Conservation (phyloP, 2,329 filamentous ascomycete species). For the Beauveria caledonica region DNA sequence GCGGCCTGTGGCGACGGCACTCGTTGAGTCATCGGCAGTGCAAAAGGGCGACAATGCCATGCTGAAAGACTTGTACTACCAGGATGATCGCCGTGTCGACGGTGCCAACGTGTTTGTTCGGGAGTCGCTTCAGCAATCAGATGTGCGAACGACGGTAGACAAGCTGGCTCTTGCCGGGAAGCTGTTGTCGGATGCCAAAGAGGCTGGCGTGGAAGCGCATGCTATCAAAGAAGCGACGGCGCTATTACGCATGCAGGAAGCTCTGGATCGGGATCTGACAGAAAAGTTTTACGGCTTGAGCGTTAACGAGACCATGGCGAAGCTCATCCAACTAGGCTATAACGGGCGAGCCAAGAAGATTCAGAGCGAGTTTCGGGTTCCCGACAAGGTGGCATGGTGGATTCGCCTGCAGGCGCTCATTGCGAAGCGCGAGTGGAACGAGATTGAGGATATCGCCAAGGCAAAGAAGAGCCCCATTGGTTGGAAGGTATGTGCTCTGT, state of each 20-base stretch:
- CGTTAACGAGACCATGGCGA: slow-evolving; percentile 87
- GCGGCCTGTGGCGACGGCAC: slow-evolving; percentile 74
- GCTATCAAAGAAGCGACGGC: slow-evolving; percentile 72
- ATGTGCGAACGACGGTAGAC: slow-evolving; percentile 63
- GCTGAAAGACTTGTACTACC: slow-evolving; percentile 94
- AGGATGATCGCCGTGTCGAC: slow-evolving; percentile 85
- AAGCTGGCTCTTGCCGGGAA: slow-evolving; percentile 84
- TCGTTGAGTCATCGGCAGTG: slow-evolving; percentile 75
- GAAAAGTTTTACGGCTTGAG: slow-evolving; percentile 73
- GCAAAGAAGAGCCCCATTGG: slow-evolving; percentile 84
- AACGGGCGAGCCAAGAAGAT: slow-evolving; percentile 79
- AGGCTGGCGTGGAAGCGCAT: slow-evolving; percentile 64
- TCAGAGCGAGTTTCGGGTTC: slow-evolving; percentile 84
- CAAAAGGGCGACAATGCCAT: slow-evolving; percentile 66
- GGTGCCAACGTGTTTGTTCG: slow-evolving; percentile 80
- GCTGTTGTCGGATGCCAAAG: slow-evolving; percentile 74
- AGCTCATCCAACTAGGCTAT: slow-evolving; percentile 74
- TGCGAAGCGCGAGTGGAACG: slow-evolving; percentile 82
- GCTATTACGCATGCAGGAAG: slow-evolving; percentile 77
- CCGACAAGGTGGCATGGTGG: slow-evolving; percentile 89
- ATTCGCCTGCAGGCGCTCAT: slow-evolving; percentile 77
- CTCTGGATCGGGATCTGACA: slow-evolving; percentile 74
- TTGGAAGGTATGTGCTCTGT: slow-evolving; percentile 67
- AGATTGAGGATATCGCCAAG: slow-evolving; percentile 78
- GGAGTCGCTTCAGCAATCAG: slow-evolving; percentile 69